phyloP scores from a whole-genome alignment of 73 alveolate genomes.

The Paramecium primaurelia region DNA sequence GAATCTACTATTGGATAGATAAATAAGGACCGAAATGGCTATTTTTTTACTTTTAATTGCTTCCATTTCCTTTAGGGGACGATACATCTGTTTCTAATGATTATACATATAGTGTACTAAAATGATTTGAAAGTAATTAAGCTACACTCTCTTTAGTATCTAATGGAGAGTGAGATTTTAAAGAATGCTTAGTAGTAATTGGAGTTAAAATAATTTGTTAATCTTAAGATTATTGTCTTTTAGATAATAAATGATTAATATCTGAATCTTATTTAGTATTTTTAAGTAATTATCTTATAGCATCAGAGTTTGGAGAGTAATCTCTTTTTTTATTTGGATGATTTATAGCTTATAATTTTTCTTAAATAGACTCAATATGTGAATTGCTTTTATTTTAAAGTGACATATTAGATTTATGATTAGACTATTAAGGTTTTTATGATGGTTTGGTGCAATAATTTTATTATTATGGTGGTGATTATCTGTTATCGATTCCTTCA shows the following conservation, averaged over 20 bases:
- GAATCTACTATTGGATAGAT: background rate
- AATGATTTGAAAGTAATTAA: background rate
- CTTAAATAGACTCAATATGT: background rate
- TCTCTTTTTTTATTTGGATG: background rate
- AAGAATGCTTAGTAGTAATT: background rate
- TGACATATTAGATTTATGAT: constrained; percentile 45
- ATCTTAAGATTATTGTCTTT: background rate
- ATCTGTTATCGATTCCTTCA: background rate
- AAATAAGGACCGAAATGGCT: background rate
- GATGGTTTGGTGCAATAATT: constrained; percentile 27
- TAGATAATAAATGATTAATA: background rate
- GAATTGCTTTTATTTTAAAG: constrained; percentile 1
- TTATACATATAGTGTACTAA: background rate
- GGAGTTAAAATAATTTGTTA: background rate
- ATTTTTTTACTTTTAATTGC: background rate
- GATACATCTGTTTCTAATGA: constrained; percentile 10
- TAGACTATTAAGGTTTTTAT: background rate
- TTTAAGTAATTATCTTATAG: background rate
- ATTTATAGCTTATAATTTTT: background rate
- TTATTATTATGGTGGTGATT: background rate
- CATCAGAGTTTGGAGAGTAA: constrained; percentile 40
- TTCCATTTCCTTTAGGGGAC: constrained; percentile 4
- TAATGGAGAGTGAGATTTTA: background rate
- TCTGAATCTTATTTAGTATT: background rate
- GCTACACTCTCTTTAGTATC: constrained; percentile 39